Conservation (phyloP, 2,329 filamentous ascomycete genomes). For the Clathrospora elynae region DNA sequence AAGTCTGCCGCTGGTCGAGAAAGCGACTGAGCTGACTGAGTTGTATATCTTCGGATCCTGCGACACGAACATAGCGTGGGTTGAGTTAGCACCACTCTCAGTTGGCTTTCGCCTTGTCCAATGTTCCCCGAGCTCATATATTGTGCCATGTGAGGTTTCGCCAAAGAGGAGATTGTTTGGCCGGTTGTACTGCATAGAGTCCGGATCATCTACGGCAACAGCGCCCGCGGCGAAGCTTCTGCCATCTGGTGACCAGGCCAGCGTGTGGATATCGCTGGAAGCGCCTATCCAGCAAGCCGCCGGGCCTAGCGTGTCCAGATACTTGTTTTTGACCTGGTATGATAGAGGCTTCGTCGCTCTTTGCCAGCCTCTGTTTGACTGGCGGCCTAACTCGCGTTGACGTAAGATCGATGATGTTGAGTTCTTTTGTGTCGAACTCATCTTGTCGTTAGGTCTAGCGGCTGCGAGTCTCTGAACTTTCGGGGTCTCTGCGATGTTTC, state of each 20-base stretch:
- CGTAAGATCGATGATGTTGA: conserved; percentile 34
- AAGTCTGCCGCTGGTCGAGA: conserved; percentile 52
- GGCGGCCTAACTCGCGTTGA: conserved; percentile 42
- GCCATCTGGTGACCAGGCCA: conserved; percentile 63
- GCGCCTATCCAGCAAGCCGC: conserved; percentile 60
- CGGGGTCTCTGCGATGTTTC: conserved; percentile 26
- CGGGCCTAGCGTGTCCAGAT: conserved; percentile 51
- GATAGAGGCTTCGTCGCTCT: conserved; percentile 27
- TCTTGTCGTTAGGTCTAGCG: conserved; percentile 18
- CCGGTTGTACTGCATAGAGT: conserved; percentile 66
- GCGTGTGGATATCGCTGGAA: conserved; percentile 61
- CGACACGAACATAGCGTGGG: conserved; percentile 53
- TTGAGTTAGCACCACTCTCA: conserved; percentile 50
- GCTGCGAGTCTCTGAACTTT: conserved; percentile 37
- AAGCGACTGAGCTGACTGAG: conserved; percentile 61
- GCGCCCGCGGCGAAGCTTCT: conserved; percentile 62
- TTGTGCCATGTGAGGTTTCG: conserved; percentile 46
- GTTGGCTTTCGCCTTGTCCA: conserved; percentile 51
- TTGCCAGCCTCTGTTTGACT: conserved; percentile 36
- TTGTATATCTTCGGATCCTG: conserved; percentile 61
- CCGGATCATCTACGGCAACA: conserved; percentile 59
- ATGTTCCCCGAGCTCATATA: conserved; percentile 62
- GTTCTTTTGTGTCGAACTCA: conserved; percentile 19
- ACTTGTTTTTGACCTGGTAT: conserved; percentile 35
- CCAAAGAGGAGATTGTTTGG: conserved; percentile 63